Percentiles rank a stretch among this genome's conserved stretches.
phyloP scores from a whole-genome alignment of 2,329 filamentous ascomycete genomes.

The Biscogniauxia sp. region DNA sequence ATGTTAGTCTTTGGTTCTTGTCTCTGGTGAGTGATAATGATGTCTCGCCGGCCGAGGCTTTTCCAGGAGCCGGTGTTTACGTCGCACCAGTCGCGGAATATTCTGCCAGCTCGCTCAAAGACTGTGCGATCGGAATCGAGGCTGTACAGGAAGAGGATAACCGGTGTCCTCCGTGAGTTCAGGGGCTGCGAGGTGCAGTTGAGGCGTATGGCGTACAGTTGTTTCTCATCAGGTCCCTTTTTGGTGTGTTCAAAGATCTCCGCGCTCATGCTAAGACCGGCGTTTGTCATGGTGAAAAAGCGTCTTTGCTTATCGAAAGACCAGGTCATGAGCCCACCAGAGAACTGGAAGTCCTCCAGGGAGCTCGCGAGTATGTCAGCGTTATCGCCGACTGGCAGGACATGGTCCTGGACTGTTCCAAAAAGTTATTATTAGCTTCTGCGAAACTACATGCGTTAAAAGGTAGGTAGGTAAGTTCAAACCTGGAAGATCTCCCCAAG shows the following conservation, averaged over 20 bases:
- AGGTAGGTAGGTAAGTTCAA: background rate
- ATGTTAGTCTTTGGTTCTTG: background rate
- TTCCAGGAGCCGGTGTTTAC: background rate
- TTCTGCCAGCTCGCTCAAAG: background rate
- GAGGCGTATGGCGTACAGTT: background rate
- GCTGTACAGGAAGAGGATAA: background rate
- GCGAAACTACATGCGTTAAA: background rate
- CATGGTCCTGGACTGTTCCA: background rate
- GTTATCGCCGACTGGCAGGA: background rate
- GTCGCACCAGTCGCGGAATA: background rate
- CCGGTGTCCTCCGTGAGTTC: background rate
- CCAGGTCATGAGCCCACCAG: background rate
- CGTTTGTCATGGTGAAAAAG: background rate
- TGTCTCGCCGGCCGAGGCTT: background rate
- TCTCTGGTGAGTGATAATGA: background rate
- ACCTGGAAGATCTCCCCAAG: constrained; percentile 1
- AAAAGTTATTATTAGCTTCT: background rate
- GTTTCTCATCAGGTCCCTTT: background rate
- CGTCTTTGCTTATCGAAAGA: background rate
- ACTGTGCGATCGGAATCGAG: background rate
- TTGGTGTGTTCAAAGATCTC: background rate
- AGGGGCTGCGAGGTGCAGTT: background rate
- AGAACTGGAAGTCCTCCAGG: background rate
- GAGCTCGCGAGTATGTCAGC: constrained; percentile 1
- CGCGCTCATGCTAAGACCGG: background rate